phyloP scores from a whole-genome alignment of 768 basidiomycete genomes.

The Suillus variegatus region DNA sequence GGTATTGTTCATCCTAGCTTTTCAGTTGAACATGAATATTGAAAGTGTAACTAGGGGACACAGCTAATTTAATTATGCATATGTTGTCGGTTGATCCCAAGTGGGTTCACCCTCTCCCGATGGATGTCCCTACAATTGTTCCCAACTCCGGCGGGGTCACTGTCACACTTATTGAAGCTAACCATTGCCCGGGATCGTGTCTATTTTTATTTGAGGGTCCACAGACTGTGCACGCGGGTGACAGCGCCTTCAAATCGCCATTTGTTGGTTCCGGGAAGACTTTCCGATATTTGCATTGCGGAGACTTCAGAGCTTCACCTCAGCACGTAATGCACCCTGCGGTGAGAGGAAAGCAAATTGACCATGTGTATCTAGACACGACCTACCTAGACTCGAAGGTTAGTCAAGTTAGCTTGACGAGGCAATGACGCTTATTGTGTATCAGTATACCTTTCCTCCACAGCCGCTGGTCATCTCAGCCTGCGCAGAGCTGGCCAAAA shows the following conservation, averaged over 20 bases:
- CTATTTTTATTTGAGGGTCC: constrained; percentile 92
- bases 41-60: constrained; percentile 50
- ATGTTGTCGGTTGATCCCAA: constrained; percentile 87
- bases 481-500: constrained; percentile 79
- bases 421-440: constrained; percentile 9
- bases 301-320: constrained; percentile 91
- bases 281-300: constrained; percentile 95
- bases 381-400: constrained; percentile 92
- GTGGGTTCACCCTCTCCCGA: constrained; percentile 88
- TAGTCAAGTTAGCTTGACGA: constrained; percentile 9
- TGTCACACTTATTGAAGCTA: constrained; percentile 96
- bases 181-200: constrained; percentile 97
- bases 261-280: constrained; percentile 66
- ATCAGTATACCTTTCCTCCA: constrained; percentile 89
- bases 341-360: constrained; percentile 77
- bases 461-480: constrained; percentile 94
- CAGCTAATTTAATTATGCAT: constrained; percentile 88
- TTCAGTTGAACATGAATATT: neutral
- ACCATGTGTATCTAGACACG: constrained; percentile 92
- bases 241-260: constrained; percentile 71
- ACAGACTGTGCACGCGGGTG: constrained; percentile 88
- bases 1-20: constrained; percentile 25
- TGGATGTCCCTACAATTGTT: constrained; percentile 72
- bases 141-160: constrained; percentile 83
- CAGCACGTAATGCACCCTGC: constrained; percentile 83